Base-by-base conservation (phyloP, 805 yeast species). In the Nakazawaea ambrosiae region DNA sequence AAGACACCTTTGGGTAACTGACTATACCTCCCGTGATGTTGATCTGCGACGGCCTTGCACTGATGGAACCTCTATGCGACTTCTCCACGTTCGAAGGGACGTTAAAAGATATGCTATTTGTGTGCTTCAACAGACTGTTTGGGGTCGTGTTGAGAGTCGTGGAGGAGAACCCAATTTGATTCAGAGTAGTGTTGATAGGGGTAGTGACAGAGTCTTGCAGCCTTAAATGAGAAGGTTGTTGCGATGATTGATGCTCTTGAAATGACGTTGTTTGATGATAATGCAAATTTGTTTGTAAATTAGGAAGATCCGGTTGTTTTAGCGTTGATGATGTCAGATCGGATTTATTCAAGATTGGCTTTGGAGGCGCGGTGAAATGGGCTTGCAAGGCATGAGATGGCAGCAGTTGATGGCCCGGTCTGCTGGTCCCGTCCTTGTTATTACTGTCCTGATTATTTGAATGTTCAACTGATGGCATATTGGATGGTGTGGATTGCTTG, bases 11-110 rank as follows among this genome's bases (percentile, higher is more conserved):
- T 11, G 35, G 36, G 14, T 31, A 27, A n/a, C n/a, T n/a, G n/a
- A n/a, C n/a, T n/a, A n/a, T n/a, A 10, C 28, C 33, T 11, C 24
- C 29, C 4, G 24, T 28, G 27, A 54, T 30, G 31, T 57, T 57
- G 4, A 63, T 57, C 12, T 64, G 59, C 4, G 75, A 66, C 1
- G 79, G 75, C 43, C 70, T 60, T 1, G 75, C 69, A 31, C 75
- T 67, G 36, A 75, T 73, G 2, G 80, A 74, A n/a, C 78, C 76
- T 40, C 81, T 55, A 45, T 75, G 76, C 1, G 63, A 53, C 44
- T 68, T 70, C 18, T 63, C 66, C 18, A 54, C 51, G 6, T 46
- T 54, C 9, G 66, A 55, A 1, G 72, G 68, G 15, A 68, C 70
- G 16, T 70, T 70, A 47, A 73, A 73, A 3, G 76, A 71, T 9